Conservation (phyloP, 1,284 basidiomycete genomes). For the Apiotrichum gamsii region DNA sequence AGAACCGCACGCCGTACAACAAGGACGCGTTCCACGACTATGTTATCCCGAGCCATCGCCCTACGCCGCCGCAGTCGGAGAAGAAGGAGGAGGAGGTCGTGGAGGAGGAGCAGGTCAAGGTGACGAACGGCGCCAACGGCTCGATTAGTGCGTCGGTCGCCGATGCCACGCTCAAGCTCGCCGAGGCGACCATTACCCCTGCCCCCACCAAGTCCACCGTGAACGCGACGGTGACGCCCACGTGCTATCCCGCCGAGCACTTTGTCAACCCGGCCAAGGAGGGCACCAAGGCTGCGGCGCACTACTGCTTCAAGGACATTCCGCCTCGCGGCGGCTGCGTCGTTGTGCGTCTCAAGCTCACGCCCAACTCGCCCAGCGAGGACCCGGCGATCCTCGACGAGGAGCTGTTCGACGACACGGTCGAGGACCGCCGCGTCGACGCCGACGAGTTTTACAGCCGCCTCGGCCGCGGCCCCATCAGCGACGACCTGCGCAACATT, state of each 20-base stretch:
- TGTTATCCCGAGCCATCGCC: constrained; percentile 78
- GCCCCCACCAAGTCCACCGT: constrained; percentile 89
- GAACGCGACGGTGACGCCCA: constrained; percentile 54
- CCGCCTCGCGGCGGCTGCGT: constrained; percentile 88
- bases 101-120: constrained; percentile 26
- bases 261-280: constrained; percentile 82
- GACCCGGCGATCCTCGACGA: constrained; percentile 82
- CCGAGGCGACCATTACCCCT: constrained; percentile 63
- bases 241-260: constrained; percentile 18
- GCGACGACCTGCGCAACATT: constrained; percentile 87
- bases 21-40: constrained; percentile 99
- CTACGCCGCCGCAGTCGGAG: constrained; percentile 44
- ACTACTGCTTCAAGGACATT: constrained; percentile 81
- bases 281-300: constrained; percentile 89
- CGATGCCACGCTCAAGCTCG: constrained; percentile 31
- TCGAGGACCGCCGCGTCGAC: constrained; percentile 84
- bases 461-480: constrained; percentile 72
- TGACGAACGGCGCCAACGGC: constrained; percentile 4
- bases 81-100: constrained; percentile 28
- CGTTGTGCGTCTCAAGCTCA: constrained; percentile 90
- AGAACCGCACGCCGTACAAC: constrained; percentile 73
- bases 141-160: too few species aligned
- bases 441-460: constrained; percentile 91
- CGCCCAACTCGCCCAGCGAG: constrained; percentile 64
- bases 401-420: constrained; percentile 74